phyloP scores from a whole-genome alignment of 306 rosid genomes.

The Cucurbita maxima region DNA sequence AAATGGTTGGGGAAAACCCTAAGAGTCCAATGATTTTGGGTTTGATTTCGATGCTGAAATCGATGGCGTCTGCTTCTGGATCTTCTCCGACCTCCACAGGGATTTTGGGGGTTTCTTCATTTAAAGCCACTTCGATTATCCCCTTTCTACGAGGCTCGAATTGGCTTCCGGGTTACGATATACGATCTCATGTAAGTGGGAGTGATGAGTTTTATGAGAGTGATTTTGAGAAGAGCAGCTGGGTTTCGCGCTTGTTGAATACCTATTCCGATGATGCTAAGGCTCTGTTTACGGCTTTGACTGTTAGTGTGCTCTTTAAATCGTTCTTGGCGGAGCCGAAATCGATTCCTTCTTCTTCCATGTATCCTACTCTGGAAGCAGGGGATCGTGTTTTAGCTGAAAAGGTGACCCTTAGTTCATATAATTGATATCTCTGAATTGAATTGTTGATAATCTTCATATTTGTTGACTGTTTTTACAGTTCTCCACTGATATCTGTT shows the following conservation, averaged over 20 bases:
- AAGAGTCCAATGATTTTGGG: conserved; percentile 45
- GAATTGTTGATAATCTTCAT: background rate
- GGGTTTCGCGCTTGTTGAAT: conserved; percentile 50
- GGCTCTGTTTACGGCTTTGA: conserved; percentile 73
- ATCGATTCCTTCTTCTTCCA: conserved; percentile 94
- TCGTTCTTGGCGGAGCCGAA: conserved; percentile 83
- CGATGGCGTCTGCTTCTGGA: conserved; percentile 38
- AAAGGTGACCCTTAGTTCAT: conserved; percentile 34
- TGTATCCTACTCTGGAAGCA: conserved; percentile 74
- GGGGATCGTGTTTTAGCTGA: conserved; percentile 91
- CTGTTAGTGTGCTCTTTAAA: conserved; percentile 57
- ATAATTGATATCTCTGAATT: background rate
- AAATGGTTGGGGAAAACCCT: conserved; percentile 31
- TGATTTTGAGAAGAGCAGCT: conserved; percentile 31
- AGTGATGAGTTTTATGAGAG: conserved; percentile 7
- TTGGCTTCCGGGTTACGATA: conserved; percentile 57
- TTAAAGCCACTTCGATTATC: conserved; percentile 40
- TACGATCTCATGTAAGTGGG: conserved; percentile 14
- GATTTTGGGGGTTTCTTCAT: conserved; percentile 39
- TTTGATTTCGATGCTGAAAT: conserved; percentile 56
- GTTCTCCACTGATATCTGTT: background rate
- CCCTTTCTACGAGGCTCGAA: conserved; percentile 62
- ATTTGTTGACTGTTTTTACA: background rate
- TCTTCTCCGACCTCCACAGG: conserved; percentile 27
- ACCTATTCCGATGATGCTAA: conserved; percentile 63